These are phyloP conservation scores for Fistulinella staudtii DNA, from an alignment of 1,284 basidiomycete genomes.

Conservation along the genomic window DNA sequence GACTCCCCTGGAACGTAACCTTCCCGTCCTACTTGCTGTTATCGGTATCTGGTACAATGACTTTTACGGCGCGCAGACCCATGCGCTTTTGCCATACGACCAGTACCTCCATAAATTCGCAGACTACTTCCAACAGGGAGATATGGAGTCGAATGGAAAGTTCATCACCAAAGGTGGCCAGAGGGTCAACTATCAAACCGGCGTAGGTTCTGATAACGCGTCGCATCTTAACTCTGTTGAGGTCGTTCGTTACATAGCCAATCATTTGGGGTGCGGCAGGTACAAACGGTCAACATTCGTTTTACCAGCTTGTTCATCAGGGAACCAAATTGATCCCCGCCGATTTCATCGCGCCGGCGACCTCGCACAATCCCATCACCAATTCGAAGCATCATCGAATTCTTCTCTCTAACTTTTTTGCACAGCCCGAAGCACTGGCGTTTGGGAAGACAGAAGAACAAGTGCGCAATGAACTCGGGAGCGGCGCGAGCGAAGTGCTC, in stretches of 20 bases:
- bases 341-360: slow-evolving; percentile 94
- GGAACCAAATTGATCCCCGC: slow-evolving; percentile 90
- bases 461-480: slow-evolving; percentile 79
- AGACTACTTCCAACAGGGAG: slow-evolving; percentile 99
- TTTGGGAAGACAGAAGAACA: slow-evolving; percentile 96
- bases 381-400: slow-evolving; percentile 94
- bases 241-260: slow-evolving; percentile 48
- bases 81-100: slow-evolving; percentile 94
- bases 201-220: slow-evolving; percentile 50
- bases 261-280: slow-evolving; percentile 99
- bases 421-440: slow-evolving; percentile 94
- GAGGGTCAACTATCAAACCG: slow-evolving; percentile 94
- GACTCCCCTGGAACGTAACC: slow-evolving; percentile 84
- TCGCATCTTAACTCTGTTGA: slow-evolving; percentile 1
- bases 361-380: slow-evolving; percentile 87
- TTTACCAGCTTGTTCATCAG: slow-evolving; percentile 98
- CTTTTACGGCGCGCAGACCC: slow-evolving; percentile 95
- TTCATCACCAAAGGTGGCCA: slow-evolving; percentile 91
- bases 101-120: slow-evolving; percentile 99
- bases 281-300: slow-evolving; percentile 98
- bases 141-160: slow-evolving; percentile 99
- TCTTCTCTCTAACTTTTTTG: slow-evolving; percentile 96
- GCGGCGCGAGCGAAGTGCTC: slow-evolving; percentile 73
- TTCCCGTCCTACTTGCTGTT: slow-evolving; percentile 90
- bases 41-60: slow-evolving; percentile 98